Conservation (phyloP, 2,329 filamentous ascomycete genomes). For the Pestalotiopsis sp. region DNA sequence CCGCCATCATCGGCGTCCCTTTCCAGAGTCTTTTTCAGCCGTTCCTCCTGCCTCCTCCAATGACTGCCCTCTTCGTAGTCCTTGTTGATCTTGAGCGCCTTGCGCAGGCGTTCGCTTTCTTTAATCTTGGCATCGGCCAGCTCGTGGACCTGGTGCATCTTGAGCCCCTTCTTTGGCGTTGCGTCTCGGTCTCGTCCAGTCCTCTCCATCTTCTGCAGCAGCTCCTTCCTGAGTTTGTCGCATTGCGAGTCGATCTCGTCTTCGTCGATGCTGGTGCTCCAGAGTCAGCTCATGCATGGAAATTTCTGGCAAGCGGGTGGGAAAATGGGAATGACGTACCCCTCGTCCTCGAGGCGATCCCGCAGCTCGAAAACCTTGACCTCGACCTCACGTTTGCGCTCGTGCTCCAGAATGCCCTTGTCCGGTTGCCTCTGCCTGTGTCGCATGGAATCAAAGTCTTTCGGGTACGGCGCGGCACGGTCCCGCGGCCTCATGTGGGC, state of each 20-base stretch:
- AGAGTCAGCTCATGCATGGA: conserved; percentile 17
- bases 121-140: conserved; percentile 94
- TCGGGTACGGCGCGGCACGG: conserved; percentile 74
- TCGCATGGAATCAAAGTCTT: conserved; percentile 68
- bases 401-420: conserved; percentile 90
- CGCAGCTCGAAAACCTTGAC: conserved; percentile 90
- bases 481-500: conserved; percentile 87
- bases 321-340: conserved; percentile 47
- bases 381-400: conserved; percentile 87
- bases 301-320: neutral
- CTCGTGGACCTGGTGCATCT: conserved; percentile 94
- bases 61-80: conserved; percentile 86
- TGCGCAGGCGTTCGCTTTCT: conserved; percentile 87
- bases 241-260: conserved; percentile 86
- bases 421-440: conserved; percentile 86
- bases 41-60: conserved; percentile 83
- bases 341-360: conserved; percentile 90
- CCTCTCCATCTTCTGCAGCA: conserved; percentile 59
- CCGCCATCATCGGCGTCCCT: conserved; percentile 30
- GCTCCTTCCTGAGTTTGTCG: conserved; percentile 65
- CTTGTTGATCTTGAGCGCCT: conserved; percentile 83
- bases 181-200: conserved; percentile 37
- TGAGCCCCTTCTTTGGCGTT: conserved; percentile 64
- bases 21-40: conserved; percentile 49
- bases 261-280: conserved; percentile 67